Evolutionary conservation across 805 yeast genomes (phyloP).

Genomic region (Wickerhamomyces tratensis): DNA sequence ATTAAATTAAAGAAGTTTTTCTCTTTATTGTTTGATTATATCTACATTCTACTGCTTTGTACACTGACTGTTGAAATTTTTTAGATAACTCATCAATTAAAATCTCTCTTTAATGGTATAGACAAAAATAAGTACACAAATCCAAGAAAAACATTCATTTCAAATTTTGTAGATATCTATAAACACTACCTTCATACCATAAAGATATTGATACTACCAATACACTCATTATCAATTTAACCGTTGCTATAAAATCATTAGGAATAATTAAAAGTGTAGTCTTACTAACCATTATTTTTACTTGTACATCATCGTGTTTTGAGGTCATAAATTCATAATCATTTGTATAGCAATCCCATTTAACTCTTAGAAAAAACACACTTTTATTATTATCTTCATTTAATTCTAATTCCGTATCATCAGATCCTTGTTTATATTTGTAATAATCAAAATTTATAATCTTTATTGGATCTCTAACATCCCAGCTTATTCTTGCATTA

Average conservation of each 20-base stretch:
- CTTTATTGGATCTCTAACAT: constrained; percentile 8
- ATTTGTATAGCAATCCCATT: constrained; percentile 8
- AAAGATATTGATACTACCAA: neutral
- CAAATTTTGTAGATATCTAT: neutral
- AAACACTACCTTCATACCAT: neutral
- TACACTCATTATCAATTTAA: neutral
- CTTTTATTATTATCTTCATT: constrained; percentile 1
- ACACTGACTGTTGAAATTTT: too few species aligned
- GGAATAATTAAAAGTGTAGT: neutral
- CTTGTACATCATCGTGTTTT: neutral
- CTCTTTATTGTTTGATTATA: too few species aligned
- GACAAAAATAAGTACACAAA: neutral
- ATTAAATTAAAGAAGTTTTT: too few species aligned
- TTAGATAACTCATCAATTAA: too few species aligned
- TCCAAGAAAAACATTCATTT: neutral
- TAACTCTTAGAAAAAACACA: constrained; percentile 3
- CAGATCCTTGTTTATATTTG: neutral
- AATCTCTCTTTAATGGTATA: too few species aligned
- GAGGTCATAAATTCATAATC: constrained; percentile 6
- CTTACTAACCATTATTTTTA: constrained; percentile 2
- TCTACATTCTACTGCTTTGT: too few species aligned
- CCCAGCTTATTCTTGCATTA: constrained; percentile 9
- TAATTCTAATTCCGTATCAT: constrained; percentile 1
- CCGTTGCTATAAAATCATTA: neutral
- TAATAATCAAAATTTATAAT: constrained; percentile 6